phyloP scores from a whole-genome alignment of 129 eudicot species.

The Rutidosis leptorrhynchoides region DNA sequence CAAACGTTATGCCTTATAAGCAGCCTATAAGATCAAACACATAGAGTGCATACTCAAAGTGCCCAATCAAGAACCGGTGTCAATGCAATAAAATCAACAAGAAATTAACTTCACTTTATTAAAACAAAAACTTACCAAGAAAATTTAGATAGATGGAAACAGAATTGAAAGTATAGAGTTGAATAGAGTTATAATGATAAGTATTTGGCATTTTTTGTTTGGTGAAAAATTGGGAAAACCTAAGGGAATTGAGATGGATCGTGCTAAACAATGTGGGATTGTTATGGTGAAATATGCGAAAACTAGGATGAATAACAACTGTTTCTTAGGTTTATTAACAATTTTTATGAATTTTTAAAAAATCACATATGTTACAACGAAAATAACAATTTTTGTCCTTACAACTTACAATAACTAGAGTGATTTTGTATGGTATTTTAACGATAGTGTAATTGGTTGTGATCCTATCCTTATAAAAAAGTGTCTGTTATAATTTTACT shows the following conservation, averaged over 20 bases:
- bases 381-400: constrained; percentile 8
- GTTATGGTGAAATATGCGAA: constrained; percentile 15
- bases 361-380: constrained; percentile 12
- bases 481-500: too few relatives aligned
- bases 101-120: neutral
- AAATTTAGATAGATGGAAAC: constrained; percentile 8
- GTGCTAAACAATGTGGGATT: constrained; percentile 15
- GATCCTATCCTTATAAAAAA: too few relatives aligned
- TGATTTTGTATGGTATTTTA: neutral
- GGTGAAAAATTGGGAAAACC: constrained; percentile 20
- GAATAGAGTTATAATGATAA: constrained; percentile 20
- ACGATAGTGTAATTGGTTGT: too few relatives aligned
- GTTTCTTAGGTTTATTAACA: constrained; percentile 28
- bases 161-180: constrained; percentile 1
- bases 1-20: neutral
- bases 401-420: neutral
- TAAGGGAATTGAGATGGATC: constrained; percentile 8
- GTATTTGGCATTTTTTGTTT: constrained; percentile 16
- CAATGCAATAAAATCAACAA: neutral
- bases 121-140: constrained; percentile 25
- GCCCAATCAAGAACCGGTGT: neutral
- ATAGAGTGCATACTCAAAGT: neutral
- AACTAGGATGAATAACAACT: constrained; percentile 17
- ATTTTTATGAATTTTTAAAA: constrained; percentile 5
- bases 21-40: neutral